These are phyloP conservation scores for Paramyrothecium roridum DNA, from an alignment of 2,329 filamentous ascomycete genomes.

Conservation along the genomic window DNA sequence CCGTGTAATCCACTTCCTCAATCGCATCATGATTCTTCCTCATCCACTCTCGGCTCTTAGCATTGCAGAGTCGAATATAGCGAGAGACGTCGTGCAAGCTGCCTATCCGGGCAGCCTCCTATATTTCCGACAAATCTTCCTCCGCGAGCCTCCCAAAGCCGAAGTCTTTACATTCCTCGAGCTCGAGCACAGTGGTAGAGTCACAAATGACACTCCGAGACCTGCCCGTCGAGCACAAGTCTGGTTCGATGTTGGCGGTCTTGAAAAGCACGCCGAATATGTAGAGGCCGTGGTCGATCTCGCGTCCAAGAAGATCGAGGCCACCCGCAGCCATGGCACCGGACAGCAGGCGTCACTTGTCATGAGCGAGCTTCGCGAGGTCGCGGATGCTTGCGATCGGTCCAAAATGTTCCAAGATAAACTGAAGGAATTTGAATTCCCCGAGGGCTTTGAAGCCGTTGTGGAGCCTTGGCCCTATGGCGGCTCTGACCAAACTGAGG, in stretches of 20 bases:
- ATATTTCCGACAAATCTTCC: constrained; percentile 47
- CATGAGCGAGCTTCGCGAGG: too few species aligned
- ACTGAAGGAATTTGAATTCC: constrained; percentile 22
- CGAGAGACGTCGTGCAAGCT: constrained; percentile 27
- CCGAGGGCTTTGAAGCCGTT: constrained; percentile 23
- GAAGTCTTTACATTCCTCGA: constrained; percentile 44
- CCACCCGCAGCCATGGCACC: too few species aligned
- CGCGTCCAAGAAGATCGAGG: too few species aligned
- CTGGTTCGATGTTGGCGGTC: constrained; percentile 35
- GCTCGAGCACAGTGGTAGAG: constrained; percentile 30
- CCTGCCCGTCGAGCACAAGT: constrained; percentile 38
- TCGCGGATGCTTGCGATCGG: too few species aligned
- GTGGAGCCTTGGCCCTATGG: constrained; percentile 31
- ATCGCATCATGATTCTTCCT: too few species aligned
- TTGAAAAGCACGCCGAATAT: too few species aligned
- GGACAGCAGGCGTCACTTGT: too few species aligned
- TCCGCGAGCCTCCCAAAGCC: constrained; percentile 47
- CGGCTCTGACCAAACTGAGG: constrained; percentile 23
- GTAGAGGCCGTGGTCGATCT: too few species aligned
- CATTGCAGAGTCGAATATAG: constrained; percentile 25
- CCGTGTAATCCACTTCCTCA: too few species aligned
- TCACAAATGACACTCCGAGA: constrained; percentile 19
- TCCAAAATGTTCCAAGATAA: too few species aligned
- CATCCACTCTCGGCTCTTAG: constrained; percentile 29
- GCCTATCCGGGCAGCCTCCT: constrained; percentile 23